These are phyloP conservation scores for Aspergillus bridgeri DNA, from an alignment of 495 filamentous ascomycete species.

Conservation along the genomic window DNA sequence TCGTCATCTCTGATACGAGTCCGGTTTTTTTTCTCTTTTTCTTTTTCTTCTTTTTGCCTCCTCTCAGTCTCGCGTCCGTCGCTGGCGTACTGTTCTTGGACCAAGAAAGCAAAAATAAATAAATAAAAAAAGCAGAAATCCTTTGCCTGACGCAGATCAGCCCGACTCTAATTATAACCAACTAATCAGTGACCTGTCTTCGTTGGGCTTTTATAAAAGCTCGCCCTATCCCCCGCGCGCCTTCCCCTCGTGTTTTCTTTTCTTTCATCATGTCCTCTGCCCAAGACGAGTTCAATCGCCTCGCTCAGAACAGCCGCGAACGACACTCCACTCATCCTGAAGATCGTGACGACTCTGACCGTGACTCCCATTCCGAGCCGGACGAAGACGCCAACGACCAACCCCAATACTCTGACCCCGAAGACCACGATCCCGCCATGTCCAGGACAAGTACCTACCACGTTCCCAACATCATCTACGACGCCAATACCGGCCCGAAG, in stretches of 20 bases:
- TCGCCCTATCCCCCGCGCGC: constrained; percentile 8
- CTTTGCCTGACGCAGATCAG: not conserved
- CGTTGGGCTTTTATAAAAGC: constrained; percentile 15
- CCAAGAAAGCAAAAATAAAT: too few species aligned
- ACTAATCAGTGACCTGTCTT: not conserved
- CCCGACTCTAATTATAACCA: constrained; percentile 2
- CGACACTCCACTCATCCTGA: constrained; percentile 53
- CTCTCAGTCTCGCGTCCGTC: not conserved
- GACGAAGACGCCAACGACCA: constrained; percentile 56
- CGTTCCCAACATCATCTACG: constrained; percentile 60
- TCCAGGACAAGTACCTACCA: constrained; percentile 43
- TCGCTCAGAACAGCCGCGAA: constrained; percentile 58
- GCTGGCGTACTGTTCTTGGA: not conserved
- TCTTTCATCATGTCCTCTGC: constrained; percentile 61
- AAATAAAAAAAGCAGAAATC: not conserved
- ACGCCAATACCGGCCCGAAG: constrained; percentile 93
- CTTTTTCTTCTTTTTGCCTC: too few species aligned
- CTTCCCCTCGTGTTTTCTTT: constrained; percentile 4
- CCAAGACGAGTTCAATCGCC: constrained; percentile 79
- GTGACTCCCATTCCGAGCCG: constrained; percentile 46
- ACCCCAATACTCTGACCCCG: constrained; percentile 53
- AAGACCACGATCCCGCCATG: constrained; percentile 39
- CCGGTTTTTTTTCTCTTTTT: not conserved
- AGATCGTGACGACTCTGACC: constrained; percentile 51
- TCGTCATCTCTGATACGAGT: not conserved